Evolutionary conservation across 2,329 filamentous ascomycete genomes (phyloP).

Genomic region (Colletotrichum tamarilloi): DNA sequence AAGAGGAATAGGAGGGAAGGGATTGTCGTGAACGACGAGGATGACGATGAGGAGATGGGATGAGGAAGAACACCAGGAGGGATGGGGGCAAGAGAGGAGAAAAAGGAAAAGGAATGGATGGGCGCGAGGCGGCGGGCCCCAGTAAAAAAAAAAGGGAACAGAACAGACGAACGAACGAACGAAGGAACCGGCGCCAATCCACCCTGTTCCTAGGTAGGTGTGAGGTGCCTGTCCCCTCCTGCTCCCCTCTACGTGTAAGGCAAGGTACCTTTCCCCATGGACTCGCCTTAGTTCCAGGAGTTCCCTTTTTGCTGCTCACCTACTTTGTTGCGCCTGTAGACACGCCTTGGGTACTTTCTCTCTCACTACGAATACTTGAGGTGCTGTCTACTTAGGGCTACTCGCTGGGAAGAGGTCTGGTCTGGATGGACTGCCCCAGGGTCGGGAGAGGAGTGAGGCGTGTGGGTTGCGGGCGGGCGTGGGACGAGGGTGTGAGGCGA

Average conservation of each 20-base stretch:
- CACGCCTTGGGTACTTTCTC: background rate
- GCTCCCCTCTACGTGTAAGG: background rate
- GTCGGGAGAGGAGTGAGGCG: slow-evolving; percentile 12
- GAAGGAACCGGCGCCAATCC: slow-evolving; percentile 32
- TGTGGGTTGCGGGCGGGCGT: background rate
- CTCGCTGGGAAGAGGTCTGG: background rate
- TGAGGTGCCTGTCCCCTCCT: background rate
- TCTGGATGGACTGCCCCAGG: background rate
- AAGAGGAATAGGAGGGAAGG: slow-evolving; percentile 50
- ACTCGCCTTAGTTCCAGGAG: background rate
- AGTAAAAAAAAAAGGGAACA: slow-evolving; percentile 19
- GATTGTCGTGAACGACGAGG: slow-evolving; percentile 48
- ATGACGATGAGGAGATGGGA: slow-evolving; percentile 47
- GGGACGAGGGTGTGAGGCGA: background rate
- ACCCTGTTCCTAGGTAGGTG: slow-evolving; percentile 4
- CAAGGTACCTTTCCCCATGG: background rate
- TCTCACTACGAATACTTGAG: no score
- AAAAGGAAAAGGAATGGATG: slow-evolving; percentile 42
- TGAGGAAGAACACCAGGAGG: slow-evolving; percentile 46
- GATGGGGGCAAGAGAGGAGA: slow-evolving; percentile 40
- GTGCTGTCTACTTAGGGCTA: background rate
- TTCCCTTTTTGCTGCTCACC: background rate
- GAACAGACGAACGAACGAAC: slow-evolving; percentile 26
- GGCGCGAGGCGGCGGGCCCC: slow-evolving; percentile 33
- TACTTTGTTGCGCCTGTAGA: background rate